Evolutionary conservation across 2,329 filamentous ascomycete species (phyloP).

Genomic region (Penicillium brasilianum): DNA sequence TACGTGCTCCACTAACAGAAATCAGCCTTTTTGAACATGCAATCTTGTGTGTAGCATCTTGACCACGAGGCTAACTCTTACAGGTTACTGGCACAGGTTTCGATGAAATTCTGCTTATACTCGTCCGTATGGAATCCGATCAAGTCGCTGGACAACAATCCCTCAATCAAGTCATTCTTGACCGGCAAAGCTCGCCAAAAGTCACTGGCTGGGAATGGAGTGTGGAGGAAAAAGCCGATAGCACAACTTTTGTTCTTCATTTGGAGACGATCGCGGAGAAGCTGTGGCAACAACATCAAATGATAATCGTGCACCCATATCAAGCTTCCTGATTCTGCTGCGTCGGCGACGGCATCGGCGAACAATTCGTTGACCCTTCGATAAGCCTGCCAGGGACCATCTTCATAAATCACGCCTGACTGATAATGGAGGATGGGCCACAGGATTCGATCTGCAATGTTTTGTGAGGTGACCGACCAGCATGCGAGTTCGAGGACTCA

Average conservation of each 20-base stretch:
- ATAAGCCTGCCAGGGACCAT: constrained; percentile 86
- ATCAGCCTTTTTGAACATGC: background rate
- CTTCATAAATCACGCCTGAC: constrained; percentile 90
- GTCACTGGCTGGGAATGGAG: constrained; percentile 89
- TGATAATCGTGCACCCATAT: constrained; percentile 98
- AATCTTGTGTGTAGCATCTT: background rate
- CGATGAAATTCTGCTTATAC: constrained; percentile 89
- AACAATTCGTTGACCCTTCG: constrained; percentile 87
- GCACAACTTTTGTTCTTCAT: constrained; percentile 77
- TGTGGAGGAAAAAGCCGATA: constrained; percentile 95
- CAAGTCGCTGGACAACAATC: constrained; percentile 83
- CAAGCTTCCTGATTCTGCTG: constrained; percentile 82
- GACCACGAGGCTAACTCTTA: constrained; percentile 46
- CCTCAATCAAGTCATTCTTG: constrained; percentile 78
- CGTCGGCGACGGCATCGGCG: constrained; percentile 78
- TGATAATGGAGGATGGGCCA: constrained; percentile 98
- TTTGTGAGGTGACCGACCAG: background rate
- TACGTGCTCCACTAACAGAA: constrained; percentile 50
- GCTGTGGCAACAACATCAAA: constrained; percentile 88
- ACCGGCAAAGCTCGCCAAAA: constrained; percentile 92
- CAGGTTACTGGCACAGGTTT: constrained; percentile 84
- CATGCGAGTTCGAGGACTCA: background rate
- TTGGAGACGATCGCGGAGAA: constrained; percentile 78
- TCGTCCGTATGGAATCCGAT: constrained; percentile 99
- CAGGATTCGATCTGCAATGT: constrained; percentile 76